Conservation (phyloP, 202 grass and related monocot species). For the Schoenoplectus tabernaemontani region DNA sequence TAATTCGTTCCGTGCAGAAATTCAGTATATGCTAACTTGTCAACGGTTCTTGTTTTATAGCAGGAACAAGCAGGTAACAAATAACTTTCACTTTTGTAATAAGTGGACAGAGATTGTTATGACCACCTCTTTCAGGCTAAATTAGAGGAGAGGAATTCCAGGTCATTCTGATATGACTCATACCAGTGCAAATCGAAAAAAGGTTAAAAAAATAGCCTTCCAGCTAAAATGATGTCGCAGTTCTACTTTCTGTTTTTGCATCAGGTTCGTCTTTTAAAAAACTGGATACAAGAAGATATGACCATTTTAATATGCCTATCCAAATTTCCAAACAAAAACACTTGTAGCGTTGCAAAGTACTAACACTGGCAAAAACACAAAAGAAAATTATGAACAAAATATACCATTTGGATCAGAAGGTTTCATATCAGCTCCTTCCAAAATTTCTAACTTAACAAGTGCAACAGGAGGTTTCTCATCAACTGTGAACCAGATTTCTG, state of each 20-base stretch:
- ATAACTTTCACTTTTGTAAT: background rate
- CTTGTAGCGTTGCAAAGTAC: background rate
- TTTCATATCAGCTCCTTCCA: slow-evolving; percentile 94
- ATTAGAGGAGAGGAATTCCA: background rate
- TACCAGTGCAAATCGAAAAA: background rate
- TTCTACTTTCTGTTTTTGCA: background rate
- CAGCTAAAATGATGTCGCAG: background rate
- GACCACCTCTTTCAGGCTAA: background rate
- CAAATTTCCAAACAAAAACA: too few relatives aligned
- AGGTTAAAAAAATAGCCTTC: background rate
- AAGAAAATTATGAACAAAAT: slow-evolving; percentile 7
- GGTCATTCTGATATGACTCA: background rate
- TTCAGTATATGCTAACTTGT: background rate
- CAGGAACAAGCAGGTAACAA: background rate
- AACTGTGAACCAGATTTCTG: slow-evolving; percentile 72
- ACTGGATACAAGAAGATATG: background rate
- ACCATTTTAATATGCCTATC: background rate
- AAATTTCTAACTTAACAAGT: slow-evolving; percentile 64
- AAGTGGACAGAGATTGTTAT: background rate
- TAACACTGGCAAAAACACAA: background rate
- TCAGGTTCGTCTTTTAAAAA: background rate
- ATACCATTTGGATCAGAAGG: slow-evolving; percentile 92
- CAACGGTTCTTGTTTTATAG: slow-evolving; percentile 8
- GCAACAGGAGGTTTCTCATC: slow-evolving; percentile 77
- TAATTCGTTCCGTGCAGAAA: background rate